Base-by-base conservation (phyloP, 352 stramenopile species). In the Globisporangium spiculum region DNA sequence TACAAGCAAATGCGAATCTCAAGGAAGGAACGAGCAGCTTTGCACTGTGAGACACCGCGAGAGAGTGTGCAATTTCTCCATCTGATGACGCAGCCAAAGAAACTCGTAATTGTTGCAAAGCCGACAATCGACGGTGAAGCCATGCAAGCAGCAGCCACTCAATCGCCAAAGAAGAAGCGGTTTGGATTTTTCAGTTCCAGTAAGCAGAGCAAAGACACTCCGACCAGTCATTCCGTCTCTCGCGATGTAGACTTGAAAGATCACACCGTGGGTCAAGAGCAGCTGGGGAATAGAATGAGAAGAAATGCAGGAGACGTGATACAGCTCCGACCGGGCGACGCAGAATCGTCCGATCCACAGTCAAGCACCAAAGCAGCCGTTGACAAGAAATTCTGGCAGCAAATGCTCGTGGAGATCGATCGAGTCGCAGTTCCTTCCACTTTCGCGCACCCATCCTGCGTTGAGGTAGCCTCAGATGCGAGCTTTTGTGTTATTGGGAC, bases 401-500 rank as follows among this genome's bases (percentile, higher is more conserved):
- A 71, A 4, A 67, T 77, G 68, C 60, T 52, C 27, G 54, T 76
- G 46, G 74, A 71, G 63, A 64, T 68, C 36, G 48, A 78, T 16
- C 26, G 46, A n/a, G 67, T 75, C 34, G 58, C 20, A 7, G 60
- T 59, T 18, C 66, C 76, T 0, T 61, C 75, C 1, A 71, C 65
- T 2, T 68, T 74, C 36, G 72, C 69, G 0, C 63, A 61, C 32
- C 68, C 71, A 16, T 77, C 76, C n/a, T 82, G 76, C 32, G 55
- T 84, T 2, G 65, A 82, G 12, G 16, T 86, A 0, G 78, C 76
- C 1, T 5, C 30, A 38, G 66, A 70, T 36, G 70, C 63, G 1
- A 61, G 73, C 1, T 16, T 82, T 4, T 64, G 85, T 0, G 66
- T 75, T 1, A 66, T 75, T 12, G 80, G 80, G 3, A 86, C 78